Base-by-base conservation (phyloP, 2,329 filamentous ascomycete genomes). In the Chaetomium strumarium region DNA sequence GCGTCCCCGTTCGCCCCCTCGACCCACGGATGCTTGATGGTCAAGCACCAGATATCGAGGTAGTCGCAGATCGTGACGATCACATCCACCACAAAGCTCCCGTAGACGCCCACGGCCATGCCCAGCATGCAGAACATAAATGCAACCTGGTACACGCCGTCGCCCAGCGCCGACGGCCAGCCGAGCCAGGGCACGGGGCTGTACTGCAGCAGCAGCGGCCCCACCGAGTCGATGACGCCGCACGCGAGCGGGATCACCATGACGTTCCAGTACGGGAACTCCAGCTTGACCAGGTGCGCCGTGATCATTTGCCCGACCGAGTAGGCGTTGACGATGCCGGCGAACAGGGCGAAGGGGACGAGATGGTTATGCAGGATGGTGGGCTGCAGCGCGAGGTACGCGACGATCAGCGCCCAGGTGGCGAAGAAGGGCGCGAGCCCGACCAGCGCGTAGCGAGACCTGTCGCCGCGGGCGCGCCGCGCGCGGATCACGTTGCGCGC, bases 61-160 rank as follows among this genome's bases (percentile, higher is more conserved):
- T 95, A 96, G 68, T 99, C 93, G 72, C 93, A 99, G 62, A 99
- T 97, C 30, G 90, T 95, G 55, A 93, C 90, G 60, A 99, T 96
- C 52, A 97, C 91, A 67, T 97, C 93, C 31, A 95, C 88, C 52
- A 97, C 90, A 68, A 99, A 99, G 69, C 90, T 96, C 55, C 90
- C 91, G 72, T 99, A 96, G n/a, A 97, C 84, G 33, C 93, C 93
- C 44, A 96, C 68, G 0, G 86, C 87, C 54, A 89, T 73, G 20
- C 93, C 93, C 20, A 97, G 73, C 73, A 91, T 92, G 66, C 84
- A 80, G 70, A 96, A 97, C 67, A 96, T 81, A 52, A 60, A 67
- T 4, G 89, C 87, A 45, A 96, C 86, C 72, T 96, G 90, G 68
- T 95, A 95, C n/a, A 86, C 81, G 46, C 77, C 86, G 57, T 81